These are phyloP conservation scores for Vitis hybrid DNA, from an alignment of 177 flowering plant genomes.

Conservation along the genomic window DNA sequence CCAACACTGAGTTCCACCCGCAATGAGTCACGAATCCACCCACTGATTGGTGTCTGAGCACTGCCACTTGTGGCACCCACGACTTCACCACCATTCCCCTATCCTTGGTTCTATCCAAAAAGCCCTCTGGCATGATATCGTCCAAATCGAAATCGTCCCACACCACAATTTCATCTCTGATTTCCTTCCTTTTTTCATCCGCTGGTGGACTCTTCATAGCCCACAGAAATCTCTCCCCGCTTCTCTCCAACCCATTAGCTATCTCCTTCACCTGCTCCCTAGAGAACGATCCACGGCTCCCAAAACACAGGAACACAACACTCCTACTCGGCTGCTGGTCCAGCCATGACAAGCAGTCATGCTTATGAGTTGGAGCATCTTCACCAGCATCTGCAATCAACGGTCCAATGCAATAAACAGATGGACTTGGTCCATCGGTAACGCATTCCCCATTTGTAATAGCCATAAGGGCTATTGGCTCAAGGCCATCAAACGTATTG, in stretches of 20 bases:
- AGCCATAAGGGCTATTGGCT: neutral
- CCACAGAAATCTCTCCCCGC: neutral
- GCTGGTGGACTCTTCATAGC: neutral
- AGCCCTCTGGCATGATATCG: neutral
- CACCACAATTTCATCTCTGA: neutral
- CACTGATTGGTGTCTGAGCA: too few relatives aligned
- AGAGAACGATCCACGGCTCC: slow-evolving; percentile 21
- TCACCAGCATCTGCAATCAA: slow-evolving; percentile 1
- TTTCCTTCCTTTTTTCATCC: neutral
- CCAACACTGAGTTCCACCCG: neutral
- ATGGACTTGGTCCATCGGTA: neutral
- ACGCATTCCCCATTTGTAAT: neutral
- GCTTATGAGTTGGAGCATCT: neutral
- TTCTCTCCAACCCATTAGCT: slow-evolving; percentile 24
- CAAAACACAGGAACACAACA: slow-evolving; percentile 28
- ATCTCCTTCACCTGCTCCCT: slow-evolving; percentile 24
- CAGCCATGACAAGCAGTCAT: slow-evolving; percentile 21
- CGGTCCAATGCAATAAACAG: slow-evolving; percentile 10
- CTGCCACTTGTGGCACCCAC: too few relatives aligned
- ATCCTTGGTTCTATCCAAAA: neutral
- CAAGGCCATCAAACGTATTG: slow-evolving; percentile 9
- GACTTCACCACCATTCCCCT: neutral
- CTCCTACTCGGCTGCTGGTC: slow-evolving; percentile 21
- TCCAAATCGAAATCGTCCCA: neutral
- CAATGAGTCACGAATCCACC: too few relatives aligned